Percentiles rank a stretch among this genome's conserved stretches.
phyloP scores from a whole-genome alignment of 2,329 filamentous ascomycete species.

The Atkinsonella hypoxylon region DNA sequence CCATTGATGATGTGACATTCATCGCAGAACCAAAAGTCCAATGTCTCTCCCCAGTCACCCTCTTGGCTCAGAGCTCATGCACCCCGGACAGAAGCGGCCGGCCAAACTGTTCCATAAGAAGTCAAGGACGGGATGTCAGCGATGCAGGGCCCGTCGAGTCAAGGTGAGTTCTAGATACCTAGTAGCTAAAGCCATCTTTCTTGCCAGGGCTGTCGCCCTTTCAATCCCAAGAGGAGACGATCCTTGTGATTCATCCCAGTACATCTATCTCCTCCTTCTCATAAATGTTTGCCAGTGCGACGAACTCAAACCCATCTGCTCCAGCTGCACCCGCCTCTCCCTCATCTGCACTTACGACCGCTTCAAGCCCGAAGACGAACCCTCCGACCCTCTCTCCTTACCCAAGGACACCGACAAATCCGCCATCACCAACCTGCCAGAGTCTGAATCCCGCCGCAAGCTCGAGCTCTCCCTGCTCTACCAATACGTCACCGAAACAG shows the following conservation, averaged over 20 bases:
- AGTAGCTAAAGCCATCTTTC: no score
- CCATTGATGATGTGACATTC: no score
- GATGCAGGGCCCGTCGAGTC: conserved; percentile 12
- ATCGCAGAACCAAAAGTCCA: background rate
- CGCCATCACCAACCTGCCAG: conserved; percentile 1
- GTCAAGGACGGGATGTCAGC: conserved; percentile 13
- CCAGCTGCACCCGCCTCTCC: conserved; percentile 10
- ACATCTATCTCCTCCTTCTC: background rate
- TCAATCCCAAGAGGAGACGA: no score
- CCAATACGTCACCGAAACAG: conserved; percentile 10
- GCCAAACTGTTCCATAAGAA: conserved; percentile 16
- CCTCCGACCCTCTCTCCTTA: background rate
- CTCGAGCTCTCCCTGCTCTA: conserved; percentile 12
- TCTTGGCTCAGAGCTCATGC: background rate
- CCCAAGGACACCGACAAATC: background rate
- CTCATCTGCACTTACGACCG: conserved; percentile 11
- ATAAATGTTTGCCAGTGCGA: conserved; percentile 9
- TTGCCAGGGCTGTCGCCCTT: no score
- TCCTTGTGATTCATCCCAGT: no score
- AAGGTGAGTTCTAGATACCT: conserved; percentile 8
- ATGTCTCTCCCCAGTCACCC: background rate
- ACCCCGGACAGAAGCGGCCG: conserved; percentile 7
- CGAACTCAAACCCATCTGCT: conserved; percentile 13
- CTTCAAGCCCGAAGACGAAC: background rate
- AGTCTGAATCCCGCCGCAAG: conserved; percentile 11